Percentiles rank a stretch among this genome's conserved stretches.
phyloP scores from a whole-genome alignment of 140 eudicot genomes.

The Oenanthe javanica region DNA sequence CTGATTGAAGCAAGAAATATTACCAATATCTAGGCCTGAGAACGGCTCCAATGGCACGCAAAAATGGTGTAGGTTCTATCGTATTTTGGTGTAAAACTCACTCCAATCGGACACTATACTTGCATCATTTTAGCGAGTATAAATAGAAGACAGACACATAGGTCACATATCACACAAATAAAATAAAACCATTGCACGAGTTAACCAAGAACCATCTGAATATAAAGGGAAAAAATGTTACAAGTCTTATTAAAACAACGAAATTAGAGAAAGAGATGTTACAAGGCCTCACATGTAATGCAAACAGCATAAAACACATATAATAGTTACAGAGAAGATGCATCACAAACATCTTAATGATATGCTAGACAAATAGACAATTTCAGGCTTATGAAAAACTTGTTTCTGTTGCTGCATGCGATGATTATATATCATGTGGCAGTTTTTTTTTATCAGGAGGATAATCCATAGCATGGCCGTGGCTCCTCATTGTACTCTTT shows the following conservation, averaged over 20 bases:
- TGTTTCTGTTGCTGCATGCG: background rate
- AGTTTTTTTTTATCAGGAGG: conserved; percentile 13
- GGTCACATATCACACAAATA: no score
- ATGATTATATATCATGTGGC: background rate
- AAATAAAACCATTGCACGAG: background rate
- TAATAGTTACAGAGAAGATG: background rate
- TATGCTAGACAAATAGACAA: background rate
- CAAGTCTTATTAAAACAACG: background rate
- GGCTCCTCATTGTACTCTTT: background rate
- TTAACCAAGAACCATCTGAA: background rate
- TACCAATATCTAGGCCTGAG: background rate
- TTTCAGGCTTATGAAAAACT: background rate
- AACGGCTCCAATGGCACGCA: background rate
- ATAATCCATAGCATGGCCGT: background rate
- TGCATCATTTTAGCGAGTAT: background rate
- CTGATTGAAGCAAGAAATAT: background rate
- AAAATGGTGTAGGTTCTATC: background rate
- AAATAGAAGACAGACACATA: background rate
- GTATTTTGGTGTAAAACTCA: no score
- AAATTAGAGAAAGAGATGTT: background rate
- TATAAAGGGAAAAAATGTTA: background rate
- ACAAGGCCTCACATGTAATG: background rate
- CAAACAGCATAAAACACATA: background rate
- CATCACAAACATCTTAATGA: background rate
- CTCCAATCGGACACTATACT: background rate